Conservation (phyloP, 352 stramenopile species). For the Globisporangium cystogenes region DNA sequence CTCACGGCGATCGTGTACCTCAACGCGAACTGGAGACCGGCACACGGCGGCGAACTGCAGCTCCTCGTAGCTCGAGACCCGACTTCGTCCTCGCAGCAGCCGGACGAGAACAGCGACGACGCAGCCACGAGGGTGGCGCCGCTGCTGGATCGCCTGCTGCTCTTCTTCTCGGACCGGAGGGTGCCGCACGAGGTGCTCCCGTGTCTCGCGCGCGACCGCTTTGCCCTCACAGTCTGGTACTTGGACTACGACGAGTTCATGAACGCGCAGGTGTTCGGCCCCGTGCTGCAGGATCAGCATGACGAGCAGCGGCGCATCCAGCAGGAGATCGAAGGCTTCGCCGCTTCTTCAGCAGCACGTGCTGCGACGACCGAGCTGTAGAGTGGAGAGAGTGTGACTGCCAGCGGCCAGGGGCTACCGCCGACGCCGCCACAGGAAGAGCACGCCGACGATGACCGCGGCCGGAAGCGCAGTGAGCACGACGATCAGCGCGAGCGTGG, state of each 20-base stretch:
- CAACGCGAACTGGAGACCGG: constrained; percentile 25
- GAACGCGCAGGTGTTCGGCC: constrained; percentile 28
- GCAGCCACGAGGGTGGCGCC: constrained; percentile 1
- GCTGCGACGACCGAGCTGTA: background rate
- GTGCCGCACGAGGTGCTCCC: constrained; percentile 42
- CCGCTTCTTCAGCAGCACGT: background rate
- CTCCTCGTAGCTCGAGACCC: constrained; percentile 13
- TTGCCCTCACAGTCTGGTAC: constrained; percentile 58
- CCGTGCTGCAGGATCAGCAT: constrained; percentile 1
- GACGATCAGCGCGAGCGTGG: constrained; percentile 9
- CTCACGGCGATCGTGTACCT: constrained; percentile 51
- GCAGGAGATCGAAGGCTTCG: constrained; percentile 26
- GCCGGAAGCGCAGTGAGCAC: constrained; percentile 9
- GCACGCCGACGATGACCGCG: constrained; percentile 12
- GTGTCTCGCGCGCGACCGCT: constrained; percentile 16
- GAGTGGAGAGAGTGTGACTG: background rate
- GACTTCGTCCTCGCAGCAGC: too few species aligned
- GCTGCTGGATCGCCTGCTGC: constrained; percentile 18
- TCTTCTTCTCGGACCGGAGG: constrained; percentile 43
- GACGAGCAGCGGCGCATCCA: constrained; percentile 17
- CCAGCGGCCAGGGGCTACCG: background rate
- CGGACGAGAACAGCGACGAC: background rate
- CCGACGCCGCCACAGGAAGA: constrained; percentile 4
- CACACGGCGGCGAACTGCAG: constrained; percentile 28
- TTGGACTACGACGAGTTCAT: constrained; percentile 56